Percentiles rank a stretch among this genome's conserved stretches.
Evolutionary conservation across 2,329 filamentous ascomycete genomes (phyloP).

Genomic region (Trichoderma sp.): DNA sequence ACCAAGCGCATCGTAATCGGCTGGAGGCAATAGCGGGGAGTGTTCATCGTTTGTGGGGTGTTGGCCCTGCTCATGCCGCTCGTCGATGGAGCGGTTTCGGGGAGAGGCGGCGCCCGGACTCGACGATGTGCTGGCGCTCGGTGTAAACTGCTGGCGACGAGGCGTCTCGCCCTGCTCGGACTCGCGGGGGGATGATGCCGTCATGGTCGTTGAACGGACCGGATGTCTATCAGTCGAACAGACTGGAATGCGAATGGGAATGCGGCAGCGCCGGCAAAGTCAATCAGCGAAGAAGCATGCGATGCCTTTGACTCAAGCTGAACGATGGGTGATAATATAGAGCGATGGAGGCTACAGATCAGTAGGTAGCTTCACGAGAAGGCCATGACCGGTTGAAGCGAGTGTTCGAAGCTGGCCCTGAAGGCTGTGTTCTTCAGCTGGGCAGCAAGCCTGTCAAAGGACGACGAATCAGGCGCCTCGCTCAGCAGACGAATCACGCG

Average conservation of each 20-base stretch:
- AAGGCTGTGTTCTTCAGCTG: background rate
- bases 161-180: constrained; percentile 7
- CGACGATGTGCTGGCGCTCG: constrained; percentile 21
- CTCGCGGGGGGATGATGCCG: constrained; percentile 15
- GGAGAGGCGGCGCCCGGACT: constrained; percentile 20
- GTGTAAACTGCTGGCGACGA: constrained; percentile 12
- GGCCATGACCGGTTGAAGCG: constrained; percentile 17
- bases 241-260: background rate
- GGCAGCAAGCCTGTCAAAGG: background rate
- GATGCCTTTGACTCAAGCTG: background rate
- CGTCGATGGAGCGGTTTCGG: constrained; percentile 32
- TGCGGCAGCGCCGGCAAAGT: background rate
- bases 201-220: constrained; percentile 18
- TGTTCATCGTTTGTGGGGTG: constrained; percentile 34
- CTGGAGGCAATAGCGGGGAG: constrained; percentile 38
- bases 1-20: constrained; percentile 13
- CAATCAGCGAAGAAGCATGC: constrained; percentile 11
- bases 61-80: constrained; percentile 28
- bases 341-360: background rate
- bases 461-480: constrained; percentile 7
- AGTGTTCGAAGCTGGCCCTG: background rate
- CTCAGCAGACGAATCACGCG: constrained; percentile 20
- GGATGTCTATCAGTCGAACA: constrained; percentile 2
- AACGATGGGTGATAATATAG: background rate
- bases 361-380: constrained; percentile 18